Base-by-base conservation (phyloP, 1,139 yeast genomes). In the Magnusiomyces tetraspermus region DNA sequence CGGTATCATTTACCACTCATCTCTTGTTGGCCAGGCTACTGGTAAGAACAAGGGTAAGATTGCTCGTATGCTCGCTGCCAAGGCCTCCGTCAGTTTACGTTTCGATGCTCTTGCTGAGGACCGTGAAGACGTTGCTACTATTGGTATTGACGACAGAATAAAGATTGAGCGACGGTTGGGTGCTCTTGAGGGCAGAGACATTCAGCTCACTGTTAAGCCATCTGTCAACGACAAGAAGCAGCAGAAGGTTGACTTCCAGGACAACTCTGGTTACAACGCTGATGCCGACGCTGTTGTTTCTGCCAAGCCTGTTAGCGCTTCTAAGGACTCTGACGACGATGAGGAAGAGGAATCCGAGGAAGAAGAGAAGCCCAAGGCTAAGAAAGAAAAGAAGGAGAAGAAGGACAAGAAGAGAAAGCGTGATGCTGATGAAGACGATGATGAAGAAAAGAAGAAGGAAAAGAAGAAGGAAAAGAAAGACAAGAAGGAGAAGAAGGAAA, bases 61-160 rank as follows among this genome's bases (percentile, higher is more conserved):
- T 69, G 97, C 99, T 54, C 85, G 99, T 76, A 96, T 92, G 63
- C 80, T 92, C 63, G 99, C 99, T 64, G 97, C 97, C 59, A 92
- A 92, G 76, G 96, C 97, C 61, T 95, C 98, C 51, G 94, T 92
- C 66, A 87, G 96, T 58, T 76, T 92, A 63, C 85, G 98, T 77
- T 92, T 86, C 70, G 99, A 92, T 75, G 96, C 97, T 44, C 78
- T 94, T 58, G 86, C 97, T 60, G 99, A 92, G 75, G 97, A 92
- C 65, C 83, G 97, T 72, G 68, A 65, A 43, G 97, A 92, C 66
- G 80, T 87, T 55, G 97, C 97, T 60, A 95, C 89, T 62, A 79
- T 90, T 64, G 99, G 99, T 66, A 76, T 87, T 63, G 87, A 84
- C 62, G 92, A 86, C 61, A 83, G 98, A 75, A 81, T 87, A 62